Evolutionary conservation across 2,329 filamentous ascomycete species (phyloP), one percentile per base, ranked within the genome.

Genomic region (Cucurbitaria berberidis): DNA sequence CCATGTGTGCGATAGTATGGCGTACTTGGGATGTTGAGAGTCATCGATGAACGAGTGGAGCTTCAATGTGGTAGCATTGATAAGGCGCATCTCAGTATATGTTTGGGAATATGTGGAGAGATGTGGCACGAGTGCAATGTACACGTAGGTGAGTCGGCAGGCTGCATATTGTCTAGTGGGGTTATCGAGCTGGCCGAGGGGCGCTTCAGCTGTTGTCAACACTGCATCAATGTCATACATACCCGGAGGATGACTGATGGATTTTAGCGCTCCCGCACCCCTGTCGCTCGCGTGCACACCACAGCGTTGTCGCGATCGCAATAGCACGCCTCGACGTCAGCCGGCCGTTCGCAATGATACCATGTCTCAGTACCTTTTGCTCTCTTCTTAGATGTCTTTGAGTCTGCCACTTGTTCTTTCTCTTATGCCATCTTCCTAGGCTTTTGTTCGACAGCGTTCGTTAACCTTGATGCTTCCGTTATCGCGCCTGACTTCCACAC

Each of bases 261-360:
- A 15, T 10, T 13, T 24, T 39, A 39, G 36, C 36, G 36, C 21
- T n/a, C 24, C 36, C 19, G 36, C 19, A 46, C 30, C 55, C 51
- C 43, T 54, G 55, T 29, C 47, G 19, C 42, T 34, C 48, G 18
- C 54, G 46, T 43, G 48, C 42, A 32, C n/a, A n/a, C n/a, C n/a
- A n/a, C 53, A 29, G 34, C 11, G 36, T n/a, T 27, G 22, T 35
- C 34, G 18, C 42, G 38, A 34, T 45, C 53, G 41, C 50, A 51
- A 56, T 53, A 44, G 51, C 58, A 62, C 57, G 52, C 57, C 19
- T 50, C 57, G 35, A 51, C 56, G 58, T 65, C 62, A 64, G 55
- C 47, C 56, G 55, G 50, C 41, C 51, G 16, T 35, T 36, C 47
- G 47, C 36, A 21, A 59, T 58, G 62, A 35, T 41, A 39, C 19